Percentiles rank a stretch among this genome's conserved stretches.
Conservation (phyloP, 2,329 filamentous ascomycete genomes). For the Calonectria pteridis region DNA sequence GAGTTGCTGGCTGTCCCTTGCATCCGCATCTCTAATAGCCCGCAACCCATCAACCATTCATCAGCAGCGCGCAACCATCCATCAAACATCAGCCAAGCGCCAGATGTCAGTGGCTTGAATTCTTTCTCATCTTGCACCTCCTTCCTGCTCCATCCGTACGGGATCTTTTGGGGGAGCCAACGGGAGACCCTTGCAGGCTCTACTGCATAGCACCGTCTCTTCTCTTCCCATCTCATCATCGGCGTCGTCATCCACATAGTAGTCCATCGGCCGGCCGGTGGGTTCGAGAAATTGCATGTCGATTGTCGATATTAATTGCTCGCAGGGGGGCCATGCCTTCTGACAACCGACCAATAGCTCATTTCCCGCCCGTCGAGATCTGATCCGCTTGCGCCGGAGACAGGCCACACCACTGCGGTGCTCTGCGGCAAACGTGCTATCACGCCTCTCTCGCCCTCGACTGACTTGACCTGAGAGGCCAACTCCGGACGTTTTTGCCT, state of each 20-base stretch:
- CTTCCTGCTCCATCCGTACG: not conserved
- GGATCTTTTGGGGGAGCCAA: not conserved
- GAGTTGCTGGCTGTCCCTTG: slow-evolving; percentile 20
- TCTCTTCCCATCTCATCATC: slow-evolving; percentile 1
- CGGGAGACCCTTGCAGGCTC: not conserved
- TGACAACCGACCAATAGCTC: slow-evolving; percentile 34
- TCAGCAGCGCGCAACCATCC: slow-evolving; percentile 1
- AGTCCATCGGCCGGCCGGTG: slow-evolving; percentile 31
- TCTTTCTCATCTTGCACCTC: not conserved
- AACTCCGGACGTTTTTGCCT: not conserved
- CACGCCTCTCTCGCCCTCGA: not conserved
- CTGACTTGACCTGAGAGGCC: not conserved
- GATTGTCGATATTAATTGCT: slow-evolving; percentile 40
- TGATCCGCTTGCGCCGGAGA: slow-evolving; percentile 23
- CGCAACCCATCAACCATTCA: slow-evolving; percentile 17
- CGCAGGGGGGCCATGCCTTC: slow-evolving; percentile 40
- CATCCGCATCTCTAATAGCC: slow-evolving; percentile 26
- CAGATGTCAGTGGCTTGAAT: not conserved
- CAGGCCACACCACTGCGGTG: slow-evolving; percentile 13
- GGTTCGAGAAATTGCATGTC: slow-evolving; percentile 43
- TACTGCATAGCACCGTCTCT: not conserved
- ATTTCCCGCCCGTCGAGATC: slow-evolving; percentile 40
- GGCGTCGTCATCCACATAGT: slow-evolving; percentile 31
- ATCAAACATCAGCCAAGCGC: not conserved
- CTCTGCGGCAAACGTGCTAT: slow-evolving; percentile 3